Evolutionary conservation across 2,329 filamentous ascomycete genomes (phyloP).

Genomic region (Amylocarpus encephaloides): DNA sequence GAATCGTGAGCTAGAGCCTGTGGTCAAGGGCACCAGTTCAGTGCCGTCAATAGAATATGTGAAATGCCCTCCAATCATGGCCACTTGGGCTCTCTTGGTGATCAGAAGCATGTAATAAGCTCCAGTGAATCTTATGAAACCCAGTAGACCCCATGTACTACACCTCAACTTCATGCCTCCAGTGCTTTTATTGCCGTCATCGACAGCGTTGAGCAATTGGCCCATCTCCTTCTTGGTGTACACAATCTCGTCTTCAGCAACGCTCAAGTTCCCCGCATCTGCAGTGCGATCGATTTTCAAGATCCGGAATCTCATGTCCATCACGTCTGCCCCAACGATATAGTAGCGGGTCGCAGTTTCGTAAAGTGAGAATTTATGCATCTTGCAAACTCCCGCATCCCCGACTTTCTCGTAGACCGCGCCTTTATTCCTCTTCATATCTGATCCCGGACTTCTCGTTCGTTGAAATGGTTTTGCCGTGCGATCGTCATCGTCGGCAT

Average conservation of each 20-base stretch:
- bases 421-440: slow-evolving; percentile 27
- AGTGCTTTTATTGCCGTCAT: slow-evolving; percentile 86
- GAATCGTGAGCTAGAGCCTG: slow-evolving; percentile 57
- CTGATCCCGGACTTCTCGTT: slow-evolving; percentile 40
- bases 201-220: slow-evolving; percentile 85
- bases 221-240: slow-evolving; percentile 92
- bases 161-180: slow-evolving; percentile 86
- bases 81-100: slow-evolving; percentile 91
- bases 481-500: slow-evolving; percentile 52
- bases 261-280: slow-evolving; percentile 68
- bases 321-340: slow-evolving; percentile 85
- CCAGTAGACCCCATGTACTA: slow-evolving; percentile 87
- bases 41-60: slow-evolving; percentile 94
- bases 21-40: slow-evolving; percentile 81
- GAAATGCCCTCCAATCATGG: slow-evolving; percentile 93
- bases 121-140: slow-evolving; percentile 93
- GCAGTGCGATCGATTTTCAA: slow-evolving; percentile 91
- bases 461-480: slow-evolving; percentile 52
- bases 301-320: slow-evolving; percentile 82
- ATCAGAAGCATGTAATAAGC: slow-evolving; percentile 96
- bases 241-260: slow-evolving; percentile 91
- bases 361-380: slow-evolving; percentile 98
- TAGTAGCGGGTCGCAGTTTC: slow-evolving; percentile 93
- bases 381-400: slow-evolving; percentile 48
- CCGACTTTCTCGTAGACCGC: slow-evolving; percentile 30